Conservation (phyloP, 2,329 filamentous ascomycete species). For the Sarocladium strictum region DNA sequence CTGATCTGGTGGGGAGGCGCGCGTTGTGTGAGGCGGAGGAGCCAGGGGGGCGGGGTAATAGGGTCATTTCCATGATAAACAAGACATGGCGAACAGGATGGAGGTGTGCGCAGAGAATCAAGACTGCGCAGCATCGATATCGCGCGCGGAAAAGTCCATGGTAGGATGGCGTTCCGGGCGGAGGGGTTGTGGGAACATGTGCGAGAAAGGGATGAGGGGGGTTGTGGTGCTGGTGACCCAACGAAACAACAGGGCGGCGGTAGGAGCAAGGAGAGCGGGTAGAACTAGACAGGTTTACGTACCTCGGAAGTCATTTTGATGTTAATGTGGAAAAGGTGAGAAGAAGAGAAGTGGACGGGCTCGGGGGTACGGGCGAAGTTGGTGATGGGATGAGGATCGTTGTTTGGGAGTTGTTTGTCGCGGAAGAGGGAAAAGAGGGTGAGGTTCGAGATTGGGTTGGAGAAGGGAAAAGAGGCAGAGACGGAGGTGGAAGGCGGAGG, state of each 20-base stretch:
- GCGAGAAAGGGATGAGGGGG: conserved; percentile 9
- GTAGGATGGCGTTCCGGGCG: background rate
- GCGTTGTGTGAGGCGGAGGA: conserved; percentile 1
- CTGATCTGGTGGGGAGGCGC: conserved; percentile 10
- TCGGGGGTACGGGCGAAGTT: background rate
- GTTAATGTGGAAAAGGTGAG: conserved; percentile 11
- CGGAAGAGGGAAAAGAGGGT: conserved; percentile 14
- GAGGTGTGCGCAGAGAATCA: background rate
- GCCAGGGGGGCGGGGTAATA: conserved; percentile 6
- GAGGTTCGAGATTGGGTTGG: conserved; percentile 17
- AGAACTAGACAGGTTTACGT: conserved; percentile 27
- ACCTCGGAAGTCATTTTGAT: conserved; percentile 58
- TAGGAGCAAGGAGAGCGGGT: background rate
- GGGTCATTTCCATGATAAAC: conserved; percentile 9
- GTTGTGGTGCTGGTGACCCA: conserved; percentile 1
- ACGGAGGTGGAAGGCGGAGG: background rate
- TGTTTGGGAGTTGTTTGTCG: background rate
- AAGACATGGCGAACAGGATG: background rate
- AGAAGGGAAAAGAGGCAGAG: conserved; percentile 20
- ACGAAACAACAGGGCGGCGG: conserved; percentile 11
- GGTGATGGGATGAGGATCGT: conserved; percentile 8
- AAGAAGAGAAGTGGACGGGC: background rate
- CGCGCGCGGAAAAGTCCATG: background rate
- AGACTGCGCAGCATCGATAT: conserved; percentile 4
- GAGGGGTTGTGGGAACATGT: conserved; percentile 11